A percentile compares a stretch with the other conserved stretches of the same genome.
phyloP scores from a whole-genome alignment of 371 early-diverging fungal species.

The Apophysomyces trapeziformis region DNA sequence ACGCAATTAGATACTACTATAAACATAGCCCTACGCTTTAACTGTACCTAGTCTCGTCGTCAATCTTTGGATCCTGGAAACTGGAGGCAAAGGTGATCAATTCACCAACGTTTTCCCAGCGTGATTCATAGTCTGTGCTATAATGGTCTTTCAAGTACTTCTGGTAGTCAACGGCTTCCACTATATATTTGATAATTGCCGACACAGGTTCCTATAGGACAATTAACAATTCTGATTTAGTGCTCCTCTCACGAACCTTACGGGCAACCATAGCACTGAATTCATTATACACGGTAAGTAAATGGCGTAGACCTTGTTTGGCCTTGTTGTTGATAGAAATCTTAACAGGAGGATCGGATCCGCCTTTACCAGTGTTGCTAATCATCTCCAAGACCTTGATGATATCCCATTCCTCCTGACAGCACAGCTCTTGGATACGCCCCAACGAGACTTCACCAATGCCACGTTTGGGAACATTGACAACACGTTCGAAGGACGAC shows the following conservation, averaged over 20 bases:
- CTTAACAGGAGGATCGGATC: not conserved
- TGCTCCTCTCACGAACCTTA: not conserved
- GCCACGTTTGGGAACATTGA: constrained; percentile 52
- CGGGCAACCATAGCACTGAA: constrained; percentile 8
- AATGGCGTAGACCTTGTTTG: not conserved
- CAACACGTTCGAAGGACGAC: constrained; percentile 42
- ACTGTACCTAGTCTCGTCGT: constrained; percentile 2
- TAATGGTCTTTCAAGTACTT: constrained; percentile 26
- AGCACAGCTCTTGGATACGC: constrained; percentile 28
- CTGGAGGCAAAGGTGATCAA: constrained; percentile 31
- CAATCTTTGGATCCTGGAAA: constrained; percentile 8
- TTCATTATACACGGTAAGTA: not conserved
- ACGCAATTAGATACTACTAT: not conserved
- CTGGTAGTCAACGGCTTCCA: constrained; percentile 25
- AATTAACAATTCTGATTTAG: not conserved
- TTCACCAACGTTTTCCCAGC: constrained; percentile 44
- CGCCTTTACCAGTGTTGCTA: constrained; percentile 1
- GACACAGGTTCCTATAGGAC: constrained; percentile 18
- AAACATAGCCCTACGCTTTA: not conserved
- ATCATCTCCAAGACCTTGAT: constrained; percentile 14
- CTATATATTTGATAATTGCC: constrained; percentile 28
- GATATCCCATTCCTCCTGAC: constrained; percentile 1
- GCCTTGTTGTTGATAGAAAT: not conserved
- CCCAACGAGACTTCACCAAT: constrained; percentile 47
- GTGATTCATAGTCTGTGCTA: constrained; percentile 26